Evolutionary conservation across 2,329 filamentous ascomycete species (phyloP), one percentile per base, ranked within the genome.

Genomic region (Cladosporium halotolerans): DNA sequence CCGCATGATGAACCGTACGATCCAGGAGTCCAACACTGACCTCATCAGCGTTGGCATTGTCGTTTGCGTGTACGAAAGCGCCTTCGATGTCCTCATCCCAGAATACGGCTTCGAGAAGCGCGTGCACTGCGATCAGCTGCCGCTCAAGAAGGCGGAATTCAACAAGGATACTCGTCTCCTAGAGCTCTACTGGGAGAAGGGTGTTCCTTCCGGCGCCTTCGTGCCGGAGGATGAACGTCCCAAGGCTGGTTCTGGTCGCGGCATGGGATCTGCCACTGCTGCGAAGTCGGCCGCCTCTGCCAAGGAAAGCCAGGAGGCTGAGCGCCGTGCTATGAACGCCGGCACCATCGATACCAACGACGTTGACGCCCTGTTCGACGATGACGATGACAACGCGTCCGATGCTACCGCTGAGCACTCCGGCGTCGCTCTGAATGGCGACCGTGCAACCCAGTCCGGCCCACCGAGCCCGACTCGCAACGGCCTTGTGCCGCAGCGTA

Each of bases 111-210:
- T 99, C 62, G 93, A 99, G 78, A 99, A 99, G 83, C 89, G 93
- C 60, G 93, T 99, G 49, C 93, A 99, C 74, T 99, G 93, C 69
- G 93, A 99, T 68, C 93, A 99, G 76, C 79, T 99, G 68, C 93
- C 93, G 31, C 77, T 99, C 62, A 92, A 97, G 81, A 99, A 99
- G 79, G 93, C 93, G n/a, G 93, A 99, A 69, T 99, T 93, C 74
- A 85, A 95, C 72, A 97, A 97, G 79, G 90, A 95, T 69, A 89
- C 91, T 75, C 84, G 93, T 53, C 83, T 97, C 31, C 79, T 99
- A 44, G 93, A 99, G 73, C 81, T 99, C 13, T 99, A 96, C 79
- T 99, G 93, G 93, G 93, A 99, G 83, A 99, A 97, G 81, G 93
- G 93, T 44, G 90, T 97, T 7, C 89, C 92, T 28, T 97, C 91